These are phyloP conservation scores for Sporothrix humicola DNA, from an alignment of 2,329 filamentous ascomycete genomes.

Conservation along the genomic window DNA sequence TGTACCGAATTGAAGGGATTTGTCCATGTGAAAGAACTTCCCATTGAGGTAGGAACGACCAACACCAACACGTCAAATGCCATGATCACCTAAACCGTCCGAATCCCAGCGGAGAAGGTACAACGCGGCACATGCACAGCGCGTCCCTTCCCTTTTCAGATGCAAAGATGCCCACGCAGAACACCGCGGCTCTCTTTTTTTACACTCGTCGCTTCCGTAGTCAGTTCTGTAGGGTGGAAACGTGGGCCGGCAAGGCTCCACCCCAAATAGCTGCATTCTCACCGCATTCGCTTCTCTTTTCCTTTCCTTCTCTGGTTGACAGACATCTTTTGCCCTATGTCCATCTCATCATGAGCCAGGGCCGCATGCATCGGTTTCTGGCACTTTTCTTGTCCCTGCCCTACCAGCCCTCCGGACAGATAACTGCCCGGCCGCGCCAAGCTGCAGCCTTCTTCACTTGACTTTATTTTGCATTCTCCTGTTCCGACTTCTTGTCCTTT, in stretches of 20 bases:
- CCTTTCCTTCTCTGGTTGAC: neutral
- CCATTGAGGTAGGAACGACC: constrained; percentile 17
- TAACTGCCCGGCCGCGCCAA: constrained; percentile 9
- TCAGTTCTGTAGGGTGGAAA: neutral
- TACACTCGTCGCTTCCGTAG: neutral
- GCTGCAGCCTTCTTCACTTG: neutral
- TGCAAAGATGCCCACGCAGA: neutral
- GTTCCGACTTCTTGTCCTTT: neutral
- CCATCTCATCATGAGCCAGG: neutral
- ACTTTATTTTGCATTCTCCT: neutral
- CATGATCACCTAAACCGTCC: constrained; percentile 7
- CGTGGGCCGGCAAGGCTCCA: neutral
- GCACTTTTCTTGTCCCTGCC: too few species aligned
- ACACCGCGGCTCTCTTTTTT: neutral
- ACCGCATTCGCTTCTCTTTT: neutral
- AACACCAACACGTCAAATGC: neutral
- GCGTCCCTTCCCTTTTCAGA: constrained; percentile 16
- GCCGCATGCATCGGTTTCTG: neutral
- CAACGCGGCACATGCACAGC: neutral
- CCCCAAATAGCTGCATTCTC: neutral
- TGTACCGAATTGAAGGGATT: neutral
- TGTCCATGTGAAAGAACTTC: neutral
- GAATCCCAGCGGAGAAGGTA: constrained; percentile 23
- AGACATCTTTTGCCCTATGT: neutral
- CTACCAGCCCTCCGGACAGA: constrained; percentile 19